Evolutionary conservation across 352 stramenopile genomes (phyloP).

Genomic region (Pythium chondricola): DNA sequence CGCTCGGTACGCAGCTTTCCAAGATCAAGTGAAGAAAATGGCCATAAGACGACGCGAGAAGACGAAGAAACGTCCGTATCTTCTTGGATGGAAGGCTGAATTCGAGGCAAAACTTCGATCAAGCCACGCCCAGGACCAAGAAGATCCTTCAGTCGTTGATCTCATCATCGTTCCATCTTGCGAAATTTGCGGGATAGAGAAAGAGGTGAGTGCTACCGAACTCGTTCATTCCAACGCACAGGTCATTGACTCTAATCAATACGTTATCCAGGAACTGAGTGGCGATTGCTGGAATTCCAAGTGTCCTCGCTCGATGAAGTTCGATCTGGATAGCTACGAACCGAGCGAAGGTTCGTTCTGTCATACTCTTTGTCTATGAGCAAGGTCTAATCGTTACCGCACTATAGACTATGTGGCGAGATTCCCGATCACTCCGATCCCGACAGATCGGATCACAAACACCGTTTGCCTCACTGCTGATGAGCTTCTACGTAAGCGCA

Average conservation of each 20-base stretch:
- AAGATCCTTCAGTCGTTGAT: constrained; percentile 50
- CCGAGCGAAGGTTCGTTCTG: constrained; percentile 20
- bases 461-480: constrained; percentile 27
- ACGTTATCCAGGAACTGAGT: constrained; percentile 35
- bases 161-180: constrained; percentile 67
- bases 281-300: constrained; percentile 71
- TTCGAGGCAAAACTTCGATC: constrained; percentile 61
- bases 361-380: neutral
- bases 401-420: constrained; percentile 46
- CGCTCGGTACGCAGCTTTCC: constrained; percentile 72
- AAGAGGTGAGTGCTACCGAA: constrained; percentile 46
- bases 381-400: neutral
- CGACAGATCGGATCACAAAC: constrained; percentile 46
- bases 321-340: constrained; percentile 54
- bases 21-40: constrained; percentile 83
- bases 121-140: constrained; percentile 46
- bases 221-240: neutral
- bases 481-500: constrained; percentile 47
- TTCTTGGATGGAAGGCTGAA: constrained; percentile 67
- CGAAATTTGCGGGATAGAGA: constrained; percentile 78
- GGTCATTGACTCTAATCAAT: neutral
- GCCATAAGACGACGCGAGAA: constrained; percentile 77
- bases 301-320: constrained; percentile 63
- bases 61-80: constrained; percentile 80
- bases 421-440: constrained; percentile 45